Conservation (phyloP, 192 early-diverging fungal genomes). For the Jimgerdemannia flammicorona region DNA sequence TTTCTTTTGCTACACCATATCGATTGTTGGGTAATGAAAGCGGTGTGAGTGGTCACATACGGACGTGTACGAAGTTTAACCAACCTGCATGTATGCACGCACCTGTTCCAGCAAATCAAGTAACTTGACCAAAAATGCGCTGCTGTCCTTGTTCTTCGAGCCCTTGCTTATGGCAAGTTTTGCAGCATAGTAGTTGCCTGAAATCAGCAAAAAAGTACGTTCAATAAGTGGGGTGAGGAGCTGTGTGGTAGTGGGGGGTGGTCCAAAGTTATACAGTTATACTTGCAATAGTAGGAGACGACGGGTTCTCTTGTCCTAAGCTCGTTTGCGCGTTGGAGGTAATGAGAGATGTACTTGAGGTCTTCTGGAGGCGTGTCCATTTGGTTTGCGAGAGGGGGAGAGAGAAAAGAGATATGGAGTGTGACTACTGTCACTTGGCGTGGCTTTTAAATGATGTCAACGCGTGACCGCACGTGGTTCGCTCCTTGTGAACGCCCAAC, state of each 20-base stretch:
- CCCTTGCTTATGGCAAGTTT: constrained; percentile 68
- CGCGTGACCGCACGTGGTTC: too few species aligned
- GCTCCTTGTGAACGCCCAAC: too few species aligned
- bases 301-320: constrained; percentile 77
- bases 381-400: background rate
- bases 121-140: constrained; percentile 61
- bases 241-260: background rate
- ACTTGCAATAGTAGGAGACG: constrained; percentile 87
- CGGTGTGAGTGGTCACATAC: background rate
- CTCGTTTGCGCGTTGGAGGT: constrained; percentile 81
- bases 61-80: constrained; percentile 3
- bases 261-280: constrained; percentile 45
- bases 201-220: background rate
- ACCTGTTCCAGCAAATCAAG: constrained; percentile 84
- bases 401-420: background rate
- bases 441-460: background rate
- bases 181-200: constrained; percentile 81
- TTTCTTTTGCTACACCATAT: constrained; percentile 61
- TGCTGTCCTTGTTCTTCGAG: constrained; percentile 44
- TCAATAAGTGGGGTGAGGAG: background rate
- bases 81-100: background rate
- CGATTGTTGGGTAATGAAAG: background rate
- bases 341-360: constrained; percentile 66
- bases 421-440: background rate
- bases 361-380: constrained; percentile 48